These are phyloP conservation scores for Sorghum bicolor DNA, from an alignment of 176 grass and related monocot genomes.

Conservation along the genomic window Sorghum_bicolor_NCBIv3 NC_012870.2:63903001-63903500, in stretches of 20 bases:
- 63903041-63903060: neutral
- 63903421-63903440: constrained; percentile 69
- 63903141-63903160: neutral
- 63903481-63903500: neutral
- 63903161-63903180: neutral
- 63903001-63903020: neutral
- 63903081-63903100: neutral
- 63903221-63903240: constrained; percentile 7
- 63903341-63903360: constrained; percentile 2
- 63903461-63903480: neutral
- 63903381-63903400: constrained; percentile 77
- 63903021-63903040: neutral
- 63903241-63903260: neutral
- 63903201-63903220: neutral
- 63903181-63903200: neutral
- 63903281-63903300: neutral
- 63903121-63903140: neutral
- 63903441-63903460: constrained; percentile 23
- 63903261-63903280: neutral
- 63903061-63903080: neutral
- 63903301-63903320: neutral
- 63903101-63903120: neutral
- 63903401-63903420: constrained; percentile 77
- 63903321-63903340: neutral
- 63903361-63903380: constrained; percentile 88